These are phyloP conservation scores for Ogataea methylovora DNA, from an alignment of 805 yeast species.

Conservation along the genomic window DNA sequence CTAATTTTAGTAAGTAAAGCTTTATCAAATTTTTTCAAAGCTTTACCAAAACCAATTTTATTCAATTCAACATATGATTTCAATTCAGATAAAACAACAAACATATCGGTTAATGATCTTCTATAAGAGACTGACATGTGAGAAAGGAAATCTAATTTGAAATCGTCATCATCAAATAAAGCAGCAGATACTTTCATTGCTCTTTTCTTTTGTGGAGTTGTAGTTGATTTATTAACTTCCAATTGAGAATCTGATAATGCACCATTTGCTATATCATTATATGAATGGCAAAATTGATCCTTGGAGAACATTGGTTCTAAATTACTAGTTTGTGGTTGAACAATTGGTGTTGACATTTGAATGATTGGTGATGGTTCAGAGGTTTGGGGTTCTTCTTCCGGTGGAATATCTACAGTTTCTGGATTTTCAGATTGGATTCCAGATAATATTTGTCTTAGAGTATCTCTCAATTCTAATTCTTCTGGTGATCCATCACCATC, in stretches of 20 bases:
- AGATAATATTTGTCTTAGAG: constrained; percentile 9
- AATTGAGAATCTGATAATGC: no score
- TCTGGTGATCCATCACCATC: constrained; percentile 8
- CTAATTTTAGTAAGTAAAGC: constrained; percentile 57
- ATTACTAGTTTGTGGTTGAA: not conserved
- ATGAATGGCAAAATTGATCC: constrained; percentile 13
- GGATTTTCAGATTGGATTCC: not conserved
- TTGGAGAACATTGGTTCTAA: constrained; percentile 9
- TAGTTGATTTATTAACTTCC: no score
- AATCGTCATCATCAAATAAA: constrained; percentile 29
- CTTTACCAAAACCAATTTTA: constrained; percentile 83
- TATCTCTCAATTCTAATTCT: constrained; percentile 10
- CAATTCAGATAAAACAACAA: constrained; percentile 73
- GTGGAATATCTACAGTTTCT: no score
- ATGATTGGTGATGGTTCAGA: no score
- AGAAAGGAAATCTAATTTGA: constrained; percentile 30
- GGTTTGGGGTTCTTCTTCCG: not conserved
- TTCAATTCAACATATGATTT: constrained; percentile 79
- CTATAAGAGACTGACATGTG: constrained; percentile 59
- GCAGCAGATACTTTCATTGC: constrained; percentile 18
- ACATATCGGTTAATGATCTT: constrained; percentile 56
- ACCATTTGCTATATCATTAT: constrained; percentile 1
- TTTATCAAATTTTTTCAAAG: constrained; percentile 88
- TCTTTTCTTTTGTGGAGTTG: no score
- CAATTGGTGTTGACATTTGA: not conserved